Percentiles rank a stretch among this genome's conserved stretches.
These are phyloP conservation scores for Cryptococcus floricola DNA, from an alignment of 1,284 basidiomycete genomes.

Conservation along the genomic window DNA sequence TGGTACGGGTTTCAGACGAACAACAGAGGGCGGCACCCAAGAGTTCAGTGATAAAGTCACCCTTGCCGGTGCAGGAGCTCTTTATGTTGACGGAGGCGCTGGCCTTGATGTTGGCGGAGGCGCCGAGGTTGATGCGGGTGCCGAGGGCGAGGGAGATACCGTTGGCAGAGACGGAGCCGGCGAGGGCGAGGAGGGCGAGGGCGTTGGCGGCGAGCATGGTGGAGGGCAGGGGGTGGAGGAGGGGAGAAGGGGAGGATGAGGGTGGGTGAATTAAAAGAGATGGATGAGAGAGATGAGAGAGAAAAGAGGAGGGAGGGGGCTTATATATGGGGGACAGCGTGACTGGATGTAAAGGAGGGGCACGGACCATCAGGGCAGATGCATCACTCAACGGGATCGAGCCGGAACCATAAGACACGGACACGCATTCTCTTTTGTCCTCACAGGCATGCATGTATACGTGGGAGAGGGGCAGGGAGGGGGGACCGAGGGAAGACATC, in stretches of 20 bases:
- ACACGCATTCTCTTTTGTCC: too few relatives aligned
- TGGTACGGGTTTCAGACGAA: conserved; percentile 10
- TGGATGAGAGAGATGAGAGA: background rate
- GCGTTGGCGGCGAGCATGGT: conserved; percentile 13
- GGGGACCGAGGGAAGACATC: too few relatives aligned
- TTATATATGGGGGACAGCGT: background rate
- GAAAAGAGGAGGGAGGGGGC: background rate
- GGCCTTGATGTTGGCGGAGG: conserved; percentile 5
- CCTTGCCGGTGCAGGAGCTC: conserved; percentile 10
- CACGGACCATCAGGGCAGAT: too few relatives aligned
- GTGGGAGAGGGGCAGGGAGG: too few relatives aligned
- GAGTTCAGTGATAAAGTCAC: conserved; percentile 16
- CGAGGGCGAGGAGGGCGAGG: conserved; percentile 16
- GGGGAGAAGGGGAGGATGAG: background rate
- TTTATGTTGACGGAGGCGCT: conserved; percentile 5
- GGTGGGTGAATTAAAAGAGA: background rate
- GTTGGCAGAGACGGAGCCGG: conserved; percentile 12
- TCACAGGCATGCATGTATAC: too few relatives aligned
- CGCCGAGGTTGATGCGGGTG: conserved; percentile 17
- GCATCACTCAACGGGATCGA: too few relatives aligned
- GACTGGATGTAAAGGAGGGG: background rate
- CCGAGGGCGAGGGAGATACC: conserved; percentile 1
- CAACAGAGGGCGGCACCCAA: conserved; percentile 11
- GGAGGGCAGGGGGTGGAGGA: background rate
- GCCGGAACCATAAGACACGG: too few relatives aligned